Conservation (phyloP, 1,284 basidiomycete genomes). For the Abortiporus biennis region DNA sequence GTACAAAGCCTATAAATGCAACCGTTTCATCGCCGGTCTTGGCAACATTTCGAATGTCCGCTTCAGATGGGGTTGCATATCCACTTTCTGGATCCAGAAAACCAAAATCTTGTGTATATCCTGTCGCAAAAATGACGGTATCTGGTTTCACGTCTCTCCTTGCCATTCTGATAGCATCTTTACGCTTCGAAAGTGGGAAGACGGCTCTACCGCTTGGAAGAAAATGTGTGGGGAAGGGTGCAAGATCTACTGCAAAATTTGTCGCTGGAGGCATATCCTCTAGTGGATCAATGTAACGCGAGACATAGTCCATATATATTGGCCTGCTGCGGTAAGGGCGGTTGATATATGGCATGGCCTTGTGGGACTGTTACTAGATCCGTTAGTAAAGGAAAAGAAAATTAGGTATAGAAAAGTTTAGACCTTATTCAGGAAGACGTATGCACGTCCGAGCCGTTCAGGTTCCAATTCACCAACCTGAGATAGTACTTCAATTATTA, state of each 20-base stretch:
- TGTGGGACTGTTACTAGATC: slow-evolving; percentile 32
- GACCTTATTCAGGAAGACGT: slow-evolving; percentile 45
- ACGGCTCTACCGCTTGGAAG: slow-evolving; percentile 39
- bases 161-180: slow-evolving; percentile 41
- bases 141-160: slow-evolving; percentile 40
- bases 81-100: slow-evolving; percentile 39
- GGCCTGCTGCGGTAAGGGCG: slow-evolving; percentile 44
- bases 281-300: slow-evolving; percentile 53
- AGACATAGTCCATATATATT: slow-evolving; percentile 37
- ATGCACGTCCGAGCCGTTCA: slow-evolving; percentile 51
- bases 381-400: neutral
- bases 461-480: slow-evolving; percentile 54
- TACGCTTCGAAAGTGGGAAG: slow-evolving; percentile 37
- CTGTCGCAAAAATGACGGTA: slow-evolving; percentile 46
- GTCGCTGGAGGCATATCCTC: slow-evolving; percentile 39
- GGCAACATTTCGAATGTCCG: slow-evolving; percentile 48
- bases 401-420: neutral
- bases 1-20: slow-evolving; percentile 58
- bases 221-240: slow-evolving; percentile 52
- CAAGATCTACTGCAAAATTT: slow-evolving; percentile 49
- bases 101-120: slow-evolving; percentile 46
- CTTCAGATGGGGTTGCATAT: slow-evolving; percentile 46
- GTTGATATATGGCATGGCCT: slow-evolving; percentile 60
- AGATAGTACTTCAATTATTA: neutral
- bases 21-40: slow-evolving; percentile 42